Base-by-base conservation (phyloP, 2,329 filamentous ascomycete genomes). In the Sporothrix variecibatus region DNA sequence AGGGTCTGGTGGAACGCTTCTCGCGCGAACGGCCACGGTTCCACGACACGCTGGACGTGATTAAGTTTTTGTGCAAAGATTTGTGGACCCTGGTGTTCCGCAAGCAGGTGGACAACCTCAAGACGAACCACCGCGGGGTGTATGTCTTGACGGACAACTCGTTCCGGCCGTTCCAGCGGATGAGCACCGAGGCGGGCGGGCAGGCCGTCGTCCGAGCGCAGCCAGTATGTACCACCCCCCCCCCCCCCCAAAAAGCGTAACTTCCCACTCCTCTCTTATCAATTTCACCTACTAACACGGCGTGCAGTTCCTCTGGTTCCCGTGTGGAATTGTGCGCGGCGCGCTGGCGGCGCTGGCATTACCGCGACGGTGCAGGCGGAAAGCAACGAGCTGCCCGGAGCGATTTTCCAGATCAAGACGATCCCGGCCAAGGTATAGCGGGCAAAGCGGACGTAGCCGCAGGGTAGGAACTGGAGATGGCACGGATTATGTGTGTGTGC, bases 41-140 rank as follows among this genome's bases (percentile, higher is more conserved):
- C 81, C 93, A 92, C 76, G 94, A 97, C 79, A 95, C 95, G 3
- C 89, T 99, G 58, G 96, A 98, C 81, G 93, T 95, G 69, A 99
- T 99, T 82, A 99, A 99, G 82, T 98, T 99, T 80, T 87, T 99
- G 69, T 99, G 96, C 89, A 99, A 99, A 85, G 96, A 99, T 82
- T 87, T 99, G 62, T 99, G 96, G 96, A 94, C 91, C 46, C 87
- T 98, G 26, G 89, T 98, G 20, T 99, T 98, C 83, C 89, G 93
- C 81, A 99, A 99, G 84, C 97, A 98, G 82, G 94, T 99, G 80
- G 96, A 99, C 83, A 99, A 99, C 81, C 87, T 99, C 65, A 99
- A 99, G 84, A 99, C 96, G 9, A 99, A 99, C 81, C 96, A 99
- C 82, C 87, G 96, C 79, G 96, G 96, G 70, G 94, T 98, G 78